Percentiles rank a stretch among this genome's conserved stretches.
Evolutionary conservation across 345 rosid species (phyloP).

Genomic region (Sonneratia caseolaris): DNA sequence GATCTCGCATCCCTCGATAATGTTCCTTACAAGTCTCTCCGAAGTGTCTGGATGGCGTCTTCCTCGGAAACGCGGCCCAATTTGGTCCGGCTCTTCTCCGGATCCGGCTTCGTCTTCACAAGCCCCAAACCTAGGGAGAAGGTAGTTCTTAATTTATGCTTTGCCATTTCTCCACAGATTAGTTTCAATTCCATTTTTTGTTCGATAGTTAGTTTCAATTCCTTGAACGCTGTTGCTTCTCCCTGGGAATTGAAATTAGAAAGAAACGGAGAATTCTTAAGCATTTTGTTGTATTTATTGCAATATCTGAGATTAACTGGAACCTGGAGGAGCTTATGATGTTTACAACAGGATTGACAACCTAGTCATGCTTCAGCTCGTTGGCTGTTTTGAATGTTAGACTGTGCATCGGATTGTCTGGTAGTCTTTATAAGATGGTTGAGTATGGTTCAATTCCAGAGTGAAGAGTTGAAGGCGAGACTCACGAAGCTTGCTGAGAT

Average conservation of each 20-base stretch:
- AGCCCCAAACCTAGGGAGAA: slow-evolving; percentile 75
- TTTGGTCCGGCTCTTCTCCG: slow-evolving; percentile 38
- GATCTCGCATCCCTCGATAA: slow-evolving; percentile 30
- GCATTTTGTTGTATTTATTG: not conserved
- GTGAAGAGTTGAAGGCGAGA: slow-evolving; percentile 67
- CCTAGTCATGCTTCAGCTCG: not conserved
- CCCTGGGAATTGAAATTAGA: not conserved
- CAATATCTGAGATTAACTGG: not conserved
- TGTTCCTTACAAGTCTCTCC: slow-evolving; percentile 48
- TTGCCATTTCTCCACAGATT: no score
- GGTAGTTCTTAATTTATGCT: slow-evolving; percentile 22
- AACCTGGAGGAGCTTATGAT: not conserved
- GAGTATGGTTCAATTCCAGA: slow-evolving; percentile 24
- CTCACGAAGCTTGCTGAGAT: slow-evolving; percentile 54
- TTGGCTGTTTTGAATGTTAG: not conserved
- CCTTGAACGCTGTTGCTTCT: not conserved
- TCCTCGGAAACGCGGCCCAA: slow-evolving; percentile 39
- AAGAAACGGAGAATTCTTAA: not conserved
- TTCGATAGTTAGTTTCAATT: not conserved
- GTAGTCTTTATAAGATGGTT: not conserved
- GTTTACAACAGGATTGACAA: not conserved
- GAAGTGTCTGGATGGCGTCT: slow-evolving; percentile 47
- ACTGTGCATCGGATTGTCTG: not conserved
- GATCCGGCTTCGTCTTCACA: slow-evolving; percentile 44
- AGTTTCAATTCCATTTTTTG: not conserved